Evolutionary conservation across 768 basidiomycete genomes (phyloP), one percentile per base, ranked within the genome.

Genomic region (Paxillus involutus): DNA sequence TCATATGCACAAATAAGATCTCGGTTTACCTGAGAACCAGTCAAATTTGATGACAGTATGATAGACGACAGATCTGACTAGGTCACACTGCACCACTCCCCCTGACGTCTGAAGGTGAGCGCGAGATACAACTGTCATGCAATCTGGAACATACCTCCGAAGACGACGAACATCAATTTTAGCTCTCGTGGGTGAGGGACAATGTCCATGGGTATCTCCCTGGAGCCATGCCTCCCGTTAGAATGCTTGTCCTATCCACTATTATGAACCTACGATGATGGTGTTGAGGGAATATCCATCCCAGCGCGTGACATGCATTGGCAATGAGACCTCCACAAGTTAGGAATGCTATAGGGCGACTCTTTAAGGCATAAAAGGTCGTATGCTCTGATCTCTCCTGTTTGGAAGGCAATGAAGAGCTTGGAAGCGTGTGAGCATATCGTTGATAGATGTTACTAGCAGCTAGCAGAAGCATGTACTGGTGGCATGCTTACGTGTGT

Each of bases 311-410:
- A 61, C 63, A 75, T 68, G 72, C 80, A 80, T 54, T 86, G 80
- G 66, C 89, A 84, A 60, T 90, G 85, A 30, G 82, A 59, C 19
- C 74, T 75, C 94, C 92, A 95, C 60, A 88, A 73, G 62, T 93
- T 92, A 3, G 86, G 85, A 33, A 90, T 80, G 16, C 73, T 76
- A 61, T 88, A 91, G 11, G 78, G 75, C 0, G 90, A 89, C 55
- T 86, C 77, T 17, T 80, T 75, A 14, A 82, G 74, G 54, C 89
- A 86, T 12, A 81, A 73, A n/a, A 94, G 61, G 65, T 94, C 92
- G 64, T 86, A 94, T 3, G 87, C 85, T 59, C 81, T 80, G 56
- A 92, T 77, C 46, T 86, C 83, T 30, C 83, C 83, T 49, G 77
- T 77, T 51, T 78, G 71, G 16, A 81, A 64, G 13, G 77, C 80